Conservation (phyloP, 2,329 filamentous ascomycete genomes). For the Talaromyces sp. region DNA sequence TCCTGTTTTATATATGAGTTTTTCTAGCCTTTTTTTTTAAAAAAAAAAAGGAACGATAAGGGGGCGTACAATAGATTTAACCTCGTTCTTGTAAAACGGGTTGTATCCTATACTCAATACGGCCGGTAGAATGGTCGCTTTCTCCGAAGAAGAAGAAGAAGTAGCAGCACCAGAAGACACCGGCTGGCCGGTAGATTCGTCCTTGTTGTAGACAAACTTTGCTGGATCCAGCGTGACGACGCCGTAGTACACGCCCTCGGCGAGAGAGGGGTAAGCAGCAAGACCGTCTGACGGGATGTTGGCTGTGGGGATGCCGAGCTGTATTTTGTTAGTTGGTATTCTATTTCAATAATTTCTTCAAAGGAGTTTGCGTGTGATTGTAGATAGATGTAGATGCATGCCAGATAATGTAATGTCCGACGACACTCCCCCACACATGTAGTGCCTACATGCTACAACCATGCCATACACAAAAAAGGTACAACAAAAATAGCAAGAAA, state of each 20-base stretch:
- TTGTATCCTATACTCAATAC: slow-evolving; percentile 96
- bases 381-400: neutral
- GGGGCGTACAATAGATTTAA: slow-evolving; percentile 61
- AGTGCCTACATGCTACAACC: neutral
- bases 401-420: neutral
- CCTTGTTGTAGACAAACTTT: slow-evolving; percentile 22
- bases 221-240: slow-evolving; percentile 67
- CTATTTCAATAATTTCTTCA: neutral
- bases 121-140: slow-evolving; percentile 64
- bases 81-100: slow-evolving; percentile 91
- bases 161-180: slow-evolving; percentile 13
- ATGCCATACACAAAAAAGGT: neutral
- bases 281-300: slow-evolving; percentile 71
- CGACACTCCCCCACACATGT: neutral
- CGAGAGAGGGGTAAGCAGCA: slow-evolving; percentile 55
- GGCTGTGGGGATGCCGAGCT: slow-evolving; percentile 95
- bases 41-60: neutral
- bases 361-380: neutral
- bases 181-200: slow-evolving; percentile 9
- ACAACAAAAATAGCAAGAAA: neutral
- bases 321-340: neutral
- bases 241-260: slow-evolving; percentile 89
- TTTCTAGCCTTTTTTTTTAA: neutral
- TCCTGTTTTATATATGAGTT: slow-evolving; percentile 44
- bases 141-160: neutral